Evolutionary conservation across 305 asterid genomes (phyloP).

Genomic region (Ilex paraguariensis): DNA sequence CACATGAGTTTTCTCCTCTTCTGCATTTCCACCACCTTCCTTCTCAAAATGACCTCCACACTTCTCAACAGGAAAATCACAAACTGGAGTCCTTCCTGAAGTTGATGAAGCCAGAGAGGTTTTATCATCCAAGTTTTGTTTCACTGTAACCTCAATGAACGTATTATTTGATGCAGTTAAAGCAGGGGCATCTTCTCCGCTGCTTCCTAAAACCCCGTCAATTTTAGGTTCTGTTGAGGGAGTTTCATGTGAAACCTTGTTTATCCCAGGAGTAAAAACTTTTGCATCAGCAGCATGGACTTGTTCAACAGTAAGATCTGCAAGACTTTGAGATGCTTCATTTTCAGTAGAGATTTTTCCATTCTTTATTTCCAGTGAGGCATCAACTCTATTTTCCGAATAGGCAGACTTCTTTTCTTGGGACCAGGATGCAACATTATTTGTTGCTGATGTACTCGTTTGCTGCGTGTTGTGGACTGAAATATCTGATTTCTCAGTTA

Average conservation of each 20-base stretch:
- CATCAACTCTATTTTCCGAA: conserved; percentile 9
- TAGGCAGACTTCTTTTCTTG: conserved; percentile 19
- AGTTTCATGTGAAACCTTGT: conserved; percentile 9
- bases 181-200: conserved; percentile 1
- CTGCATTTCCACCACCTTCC: conserved; percentile 9
- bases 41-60: conserved; percentile 9
- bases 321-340: conserved; percentile 12
- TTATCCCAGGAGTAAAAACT: conserved; percentile 4
- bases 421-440: conserved; percentile 1
- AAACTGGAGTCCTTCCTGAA: conserved; percentile 14
- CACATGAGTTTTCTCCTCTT: conserved; percentile 20
- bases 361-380: background rate
- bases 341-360: conserved; percentile 1
- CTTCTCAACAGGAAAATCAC: conserved; percentile 5
- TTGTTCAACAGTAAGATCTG: conserved; percentile 8
- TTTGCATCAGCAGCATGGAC: conserved; percentile 4
- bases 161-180: too few relatives aligned
- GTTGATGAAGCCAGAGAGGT: conserved; percentile 1
- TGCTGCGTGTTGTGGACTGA: too few relatives aligned
- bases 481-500: too few relatives aligned
- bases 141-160: too few relatives aligned
- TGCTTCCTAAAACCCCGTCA: background rate
- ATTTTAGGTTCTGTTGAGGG: background rate
- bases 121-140: background rate
- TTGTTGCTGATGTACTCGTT: too few relatives aligned